Conservation (phyloP, 306 rosid genomes). For the Aeschynomene evenia region DNA sequence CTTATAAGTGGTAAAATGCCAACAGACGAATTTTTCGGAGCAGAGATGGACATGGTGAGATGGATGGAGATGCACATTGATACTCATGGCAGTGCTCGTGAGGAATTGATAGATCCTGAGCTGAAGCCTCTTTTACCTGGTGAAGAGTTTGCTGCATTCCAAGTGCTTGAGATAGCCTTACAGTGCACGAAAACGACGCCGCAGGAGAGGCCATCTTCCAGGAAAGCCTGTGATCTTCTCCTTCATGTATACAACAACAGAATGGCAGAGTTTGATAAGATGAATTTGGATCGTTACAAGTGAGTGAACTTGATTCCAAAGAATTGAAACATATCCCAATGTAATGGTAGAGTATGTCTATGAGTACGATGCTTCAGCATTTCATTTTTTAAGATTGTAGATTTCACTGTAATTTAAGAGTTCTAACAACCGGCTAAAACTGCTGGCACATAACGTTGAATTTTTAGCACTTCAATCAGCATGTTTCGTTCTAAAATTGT, state of each 20-base stretch:
- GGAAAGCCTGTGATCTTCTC: constrained; percentile 74
- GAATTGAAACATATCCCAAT: constrained; percentile 9
- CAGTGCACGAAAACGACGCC: constrained; percentile 82
- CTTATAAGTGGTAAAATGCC: constrained; percentile 92
- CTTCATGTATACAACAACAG: constrained; percentile 57
- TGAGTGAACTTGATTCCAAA: constrained; percentile 16
- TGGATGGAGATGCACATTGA: constrained; percentile 71
- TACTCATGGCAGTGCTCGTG: constrained; percentile 44
- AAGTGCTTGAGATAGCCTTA: constrained; percentile 85
- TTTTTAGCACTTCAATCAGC: not conserved
- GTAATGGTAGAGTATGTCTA: not conserved
- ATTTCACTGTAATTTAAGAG: not conserved
- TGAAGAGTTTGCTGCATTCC: constrained; percentile 64
- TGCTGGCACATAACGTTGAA: not conserved
- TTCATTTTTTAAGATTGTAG: constrained; percentile 7
- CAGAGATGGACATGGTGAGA: constrained; percentile 93
- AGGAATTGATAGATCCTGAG: constrained; percentile 64
- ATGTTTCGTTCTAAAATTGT: not conserved
- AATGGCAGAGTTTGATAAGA: constrained; percentile 48
- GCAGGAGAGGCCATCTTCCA: constrained; percentile 73
- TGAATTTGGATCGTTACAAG: constrained; percentile 27
- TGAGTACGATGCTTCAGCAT: not conserved
- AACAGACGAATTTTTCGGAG: constrained; percentile 61
- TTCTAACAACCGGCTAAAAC: not conserved
- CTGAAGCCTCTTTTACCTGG: constrained; percentile 58